Evolutionary conservation across 345 rosid species (phyloP).

Genomic region (Passiflora organensis): DNA sequence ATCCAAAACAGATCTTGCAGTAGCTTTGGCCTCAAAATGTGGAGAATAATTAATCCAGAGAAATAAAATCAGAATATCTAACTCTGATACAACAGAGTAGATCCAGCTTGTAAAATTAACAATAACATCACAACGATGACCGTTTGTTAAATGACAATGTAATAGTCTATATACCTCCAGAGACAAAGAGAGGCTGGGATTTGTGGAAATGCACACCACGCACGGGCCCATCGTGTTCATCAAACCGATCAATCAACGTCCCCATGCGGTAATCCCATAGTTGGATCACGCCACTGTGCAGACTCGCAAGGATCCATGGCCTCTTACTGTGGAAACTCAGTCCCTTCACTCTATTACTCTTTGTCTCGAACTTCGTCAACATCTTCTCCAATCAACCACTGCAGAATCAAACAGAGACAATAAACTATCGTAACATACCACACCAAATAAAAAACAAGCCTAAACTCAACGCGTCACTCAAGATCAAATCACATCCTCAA

Average conservation of each 20-base stretch:
- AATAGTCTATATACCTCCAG: conserved; percentile 85
- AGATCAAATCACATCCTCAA: neutral
- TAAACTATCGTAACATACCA: no score
- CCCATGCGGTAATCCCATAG: conserved; percentile 99
- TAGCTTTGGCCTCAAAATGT: no score
- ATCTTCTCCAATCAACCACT: conserved; percentile 30
- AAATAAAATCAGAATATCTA: no score
- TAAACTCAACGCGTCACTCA: neutral
- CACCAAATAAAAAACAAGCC: neutral
- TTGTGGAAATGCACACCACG: conserved; percentile 96
- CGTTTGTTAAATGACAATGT: no score
- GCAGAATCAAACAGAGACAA: neutral
- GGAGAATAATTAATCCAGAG: no score
- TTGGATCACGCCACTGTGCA: conserved; percentile 98
- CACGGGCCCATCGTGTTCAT: conserved; percentile 98
- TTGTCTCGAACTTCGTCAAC: conserved; percentile 98
- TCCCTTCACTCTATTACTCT: conserved; percentile 97
- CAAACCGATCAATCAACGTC: conserved; percentile 85
- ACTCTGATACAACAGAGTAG: no score
- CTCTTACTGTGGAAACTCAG: conserved; percentile 90
- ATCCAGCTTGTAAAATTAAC: no score
- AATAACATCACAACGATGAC: no score
- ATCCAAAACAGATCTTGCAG: no score
- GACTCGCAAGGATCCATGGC: conserved; percentile 98
- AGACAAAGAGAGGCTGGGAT: conserved; percentile 89